These are phyloP conservation scores for Neostapfia colusana DNA, from an alignment of 176 grass and related monocot species.

Conservation along the genomic window DNA sequence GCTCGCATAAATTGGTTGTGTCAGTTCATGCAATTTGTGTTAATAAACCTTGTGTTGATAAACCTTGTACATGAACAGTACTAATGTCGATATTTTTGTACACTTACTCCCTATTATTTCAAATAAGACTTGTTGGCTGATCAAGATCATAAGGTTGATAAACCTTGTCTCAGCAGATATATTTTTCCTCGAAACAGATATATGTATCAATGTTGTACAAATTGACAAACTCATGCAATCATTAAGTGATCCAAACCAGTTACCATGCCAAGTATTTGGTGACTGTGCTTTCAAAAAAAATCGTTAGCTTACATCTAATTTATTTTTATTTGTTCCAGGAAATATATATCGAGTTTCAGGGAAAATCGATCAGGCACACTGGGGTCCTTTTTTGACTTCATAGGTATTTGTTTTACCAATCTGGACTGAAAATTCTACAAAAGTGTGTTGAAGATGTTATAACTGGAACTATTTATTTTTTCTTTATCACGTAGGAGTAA, in stretches of 20 bases:
- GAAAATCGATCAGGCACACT: conserved; percentile 54
- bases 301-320: no score
- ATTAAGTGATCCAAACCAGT: no score
- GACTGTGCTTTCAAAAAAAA: no score
- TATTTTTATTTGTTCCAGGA: conserved; percentile 47
- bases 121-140: no score
- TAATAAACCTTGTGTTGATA: background rate
- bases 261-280: background rate
- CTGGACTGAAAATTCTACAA: background rate
- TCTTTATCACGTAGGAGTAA: background rate
- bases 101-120: no score
- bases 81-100: no score
- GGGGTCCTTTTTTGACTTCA: conserved; percentile 69
- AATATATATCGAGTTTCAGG: conserved; percentile 80
- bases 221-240: no score
- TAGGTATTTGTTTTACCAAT: conserved; percentile 42
- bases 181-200: no score
- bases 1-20: conserved; percentile 22
- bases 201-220: no score
- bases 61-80: background rate
- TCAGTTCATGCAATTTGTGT: background rate
- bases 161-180: no score
- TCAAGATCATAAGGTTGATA: no score
- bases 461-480: background rate
- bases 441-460: background rate